Evolutionary conservation across 2,329 filamentous ascomycete genomes (phyloP).

Genomic region (Exophiala oligosperma): DNA sequence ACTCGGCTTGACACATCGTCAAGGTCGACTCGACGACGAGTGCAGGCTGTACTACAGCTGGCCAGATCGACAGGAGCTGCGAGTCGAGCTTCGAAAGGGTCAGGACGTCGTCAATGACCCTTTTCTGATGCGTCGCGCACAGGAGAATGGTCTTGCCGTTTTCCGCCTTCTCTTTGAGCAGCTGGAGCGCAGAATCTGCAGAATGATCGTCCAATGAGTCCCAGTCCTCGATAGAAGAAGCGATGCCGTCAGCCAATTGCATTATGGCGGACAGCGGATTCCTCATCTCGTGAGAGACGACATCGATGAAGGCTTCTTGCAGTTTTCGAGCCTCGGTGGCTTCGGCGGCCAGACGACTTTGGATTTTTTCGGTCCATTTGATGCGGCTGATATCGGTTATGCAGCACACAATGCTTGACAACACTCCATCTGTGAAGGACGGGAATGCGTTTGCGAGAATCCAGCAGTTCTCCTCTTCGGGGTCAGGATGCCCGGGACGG

Average conservation of each 20-base stretch:
- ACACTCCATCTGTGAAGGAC: slow-evolving; percentile 30
- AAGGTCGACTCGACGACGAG: slow-evolving; percentile 65
- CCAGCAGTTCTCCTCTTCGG: slow-evolving; percentile 19
- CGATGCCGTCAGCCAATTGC: slow-evolving; percentile 59
- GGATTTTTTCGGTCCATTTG: slow-evolving; percentile 26
- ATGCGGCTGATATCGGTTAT: slow-evolving; percentile 38
- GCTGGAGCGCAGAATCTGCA: slow-evolving; percentile 25
- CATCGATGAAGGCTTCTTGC: slow-evolving; percentile 80
- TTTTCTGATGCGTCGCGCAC: slow-evolving; percentile 76
- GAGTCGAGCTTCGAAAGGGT: slow-evolving; percentile 75
- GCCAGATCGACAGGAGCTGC: slow-evolving; percentile 69
- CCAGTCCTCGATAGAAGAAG: slow-evolving; percentile 41
- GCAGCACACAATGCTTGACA: slow-evolving; percentile 37
- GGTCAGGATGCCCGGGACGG: slow-evolving; percentile 13
- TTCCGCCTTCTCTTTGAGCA: slow-evolving; percentile 64
- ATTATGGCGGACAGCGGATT: slow-evolving; percentile 60
- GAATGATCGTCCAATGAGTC: neutral
- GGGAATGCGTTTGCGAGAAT: slow-evolving; percentile 20
- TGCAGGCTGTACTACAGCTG: slow-evolving; percentile 66
- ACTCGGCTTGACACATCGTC: slow-evolving; percentile 76
- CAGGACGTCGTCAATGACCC: slow-evolving; percentile 72
- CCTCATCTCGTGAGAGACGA: slow-evolving; percentile 58
- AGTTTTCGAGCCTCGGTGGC: slow-evolving; percentile 23
- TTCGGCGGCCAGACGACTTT: slow-evolving; percentile 44
- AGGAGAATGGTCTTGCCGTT: slow-evolving; percentile 74